phyloP scores from a whole-genome alignment of 306 rosid genomes.

The Ochetophila trinervis region DNA sequence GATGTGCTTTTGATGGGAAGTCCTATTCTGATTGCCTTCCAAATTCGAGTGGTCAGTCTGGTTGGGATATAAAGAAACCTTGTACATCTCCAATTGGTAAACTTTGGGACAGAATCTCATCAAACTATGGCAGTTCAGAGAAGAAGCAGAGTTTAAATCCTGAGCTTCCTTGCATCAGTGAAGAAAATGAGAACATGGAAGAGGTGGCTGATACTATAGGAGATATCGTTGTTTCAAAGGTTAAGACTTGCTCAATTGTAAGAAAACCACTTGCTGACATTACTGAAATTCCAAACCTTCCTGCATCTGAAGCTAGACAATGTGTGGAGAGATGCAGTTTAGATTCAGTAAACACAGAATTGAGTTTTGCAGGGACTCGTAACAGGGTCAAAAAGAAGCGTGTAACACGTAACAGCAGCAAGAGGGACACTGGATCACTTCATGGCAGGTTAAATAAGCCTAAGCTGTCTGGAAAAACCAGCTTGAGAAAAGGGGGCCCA shows the following conservation, averaged over 20 bases:
- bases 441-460: constrained; percentile 44
- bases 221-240: constrained; percentile 33
- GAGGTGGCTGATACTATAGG: constrained; percentile 50
- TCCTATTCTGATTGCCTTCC: constrained; percentile 58
- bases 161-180: constrained; percentile 87
- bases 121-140: constrained; percentile 59
- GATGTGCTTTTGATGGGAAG: constrained; percentile 28
- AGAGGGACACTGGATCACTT: constrained; percentile 46
- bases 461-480: constrained; percentile 55
- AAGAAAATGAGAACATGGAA: constrained; percentile 77
- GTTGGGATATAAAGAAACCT: constrained; percentile 38
- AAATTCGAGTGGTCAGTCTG: constrained; percentile 30
- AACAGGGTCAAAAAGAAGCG: constrained; percentile 42
- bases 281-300: constrained; percentile 38
- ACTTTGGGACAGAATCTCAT: constrained; percentile 63
- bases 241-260: constrained; percentile 29
- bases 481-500: constrained; percentile 42
- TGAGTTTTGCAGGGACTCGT: constrained; percentile 44
- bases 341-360: constrained; percentile 50
- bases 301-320: constrained; percentile 43
- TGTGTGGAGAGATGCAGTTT: constrained; percentile 39
- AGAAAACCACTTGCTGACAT: constrained; percentile 63
- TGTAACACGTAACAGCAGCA: constrained; percentile 42
- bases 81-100: constrained; percentile 60
- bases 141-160: constrained; percentile 53